Base-by-base conservation (phyloP, 2,329 filamentous ascomycete species). In the Thermoascus crustaceus region DNA sequence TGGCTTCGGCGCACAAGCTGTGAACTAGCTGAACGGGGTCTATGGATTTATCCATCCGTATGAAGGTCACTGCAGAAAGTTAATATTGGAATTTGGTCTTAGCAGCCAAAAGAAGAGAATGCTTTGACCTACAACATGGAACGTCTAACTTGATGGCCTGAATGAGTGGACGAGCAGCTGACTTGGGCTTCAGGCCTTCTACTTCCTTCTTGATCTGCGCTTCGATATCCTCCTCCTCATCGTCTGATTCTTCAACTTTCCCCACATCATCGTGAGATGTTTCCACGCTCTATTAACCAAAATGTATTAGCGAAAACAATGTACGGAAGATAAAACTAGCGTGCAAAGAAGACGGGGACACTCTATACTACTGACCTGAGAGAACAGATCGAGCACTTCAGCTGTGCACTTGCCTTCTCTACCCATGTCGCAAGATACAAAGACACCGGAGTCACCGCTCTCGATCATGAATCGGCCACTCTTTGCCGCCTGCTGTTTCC, bases 371-470 rank as follows among this genome's bases (percentile, higher is more conserved):
- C 62, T 42, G 39, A 75, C 73, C 55, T 76, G 66, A 24, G 68
- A 62, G 48, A 80, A 73, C 7, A 79, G 49, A 53, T 78, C 74
- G 26, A 68, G 55, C 33, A 75, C 60, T 46, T 81, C 77, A 29
- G 62, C 61, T 14, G 74, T 66, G 38, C 73, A 76, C 57, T 76
- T 78, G 25, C 61, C 64, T 58, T 81, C 76, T 49, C 68, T 72
- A 41, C 74, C 74, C 58, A 73, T 74, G 40, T 75, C 69, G 51
- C 76, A 79, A 3, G 76, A 78, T 26, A 75, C 71, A 64, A 77
- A 79, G 18, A 80, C 75, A 7, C 77, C 77, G 33, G 67, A 65
- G 48, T 80, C 75, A 10, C 75, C 76, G 35, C 45, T 50, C 38
- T 66, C 61, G 33, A 68, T 50, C 16, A 36, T 43, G 22, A 41